phyloP scores from a whole-genome alignment of 2,329 filamentous ascomycete species.

The Rhinocladiella similis region DNA sequence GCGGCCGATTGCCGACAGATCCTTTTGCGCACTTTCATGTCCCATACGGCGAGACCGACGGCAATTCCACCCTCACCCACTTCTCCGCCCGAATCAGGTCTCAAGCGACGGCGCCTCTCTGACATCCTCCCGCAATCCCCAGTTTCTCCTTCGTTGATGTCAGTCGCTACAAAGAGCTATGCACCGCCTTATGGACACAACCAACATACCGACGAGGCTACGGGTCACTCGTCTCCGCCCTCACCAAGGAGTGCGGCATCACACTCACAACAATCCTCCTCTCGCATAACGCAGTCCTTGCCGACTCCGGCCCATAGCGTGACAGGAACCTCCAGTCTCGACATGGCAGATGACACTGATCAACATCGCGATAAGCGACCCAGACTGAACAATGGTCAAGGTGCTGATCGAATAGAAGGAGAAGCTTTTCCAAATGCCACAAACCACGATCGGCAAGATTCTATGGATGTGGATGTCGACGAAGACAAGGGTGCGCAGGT shows the following conservation, averaged over 20 bases:
- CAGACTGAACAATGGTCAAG: slow-evolving; percentile 14
- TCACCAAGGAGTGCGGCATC: slow-evolving; percentile 40
- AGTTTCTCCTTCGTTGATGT: slow-evolving; percentile 50
- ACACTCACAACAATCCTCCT: slow-evolving; percentile 44
- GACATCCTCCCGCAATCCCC: slow-evolving; percentile 25
- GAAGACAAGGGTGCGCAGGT: not conserved
- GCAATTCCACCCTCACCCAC: slow-evolving; percentile 44
- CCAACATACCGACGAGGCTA: slow-evolving; percentile 35
- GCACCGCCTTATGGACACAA: slow-evolving; percentile 45
- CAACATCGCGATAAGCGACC: slow-evolving; percentile 28
- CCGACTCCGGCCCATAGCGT: slow-evolving; percentile 49
- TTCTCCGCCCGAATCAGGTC: slow-evolving; percentile 41
- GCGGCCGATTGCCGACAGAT: too few relatives aligned
- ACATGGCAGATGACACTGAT: slow-evolving; percentile 37
- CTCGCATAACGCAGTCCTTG: slow-evolving; percentile 41
- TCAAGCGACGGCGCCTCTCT: slow-evolving; percentile 34
- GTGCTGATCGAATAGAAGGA: slow-evolving; percentile 24
- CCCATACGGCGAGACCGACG: slow-evolving; percentile 31
- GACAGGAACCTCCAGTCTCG: slow-evolving; percentile 37
- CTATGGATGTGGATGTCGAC: slow-evolving; percentile 12
- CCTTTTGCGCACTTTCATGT: slow-evolving; percentile 25
- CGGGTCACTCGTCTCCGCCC: slow-evolving; percentile 42
- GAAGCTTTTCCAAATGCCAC: slow-evolving; percentile 19
- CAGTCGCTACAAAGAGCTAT: slow-evolving; percentile 51
- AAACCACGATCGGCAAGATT: slow-evolving; percentile 28